Percentiles rank a stretch among this genome's conserved stretches.
Conservation (phyloP, 768 basidiomycete species). For the Antrodiella citrinella region DNA sequence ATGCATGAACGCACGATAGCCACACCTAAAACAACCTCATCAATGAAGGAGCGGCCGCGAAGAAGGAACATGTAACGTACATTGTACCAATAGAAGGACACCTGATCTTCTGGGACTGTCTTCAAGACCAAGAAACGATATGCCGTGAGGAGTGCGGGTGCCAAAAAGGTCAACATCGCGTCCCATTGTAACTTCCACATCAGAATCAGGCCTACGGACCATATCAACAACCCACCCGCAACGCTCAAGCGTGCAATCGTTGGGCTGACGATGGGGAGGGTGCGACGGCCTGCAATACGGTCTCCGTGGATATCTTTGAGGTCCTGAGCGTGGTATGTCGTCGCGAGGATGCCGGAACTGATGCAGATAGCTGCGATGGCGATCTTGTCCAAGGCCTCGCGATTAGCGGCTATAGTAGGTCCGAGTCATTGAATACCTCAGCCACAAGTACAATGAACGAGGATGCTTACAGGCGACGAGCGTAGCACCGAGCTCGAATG, state of each 20-base stretch:
- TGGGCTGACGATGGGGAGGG: conserved; percentile 38
- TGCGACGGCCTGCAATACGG: conserved; percentile 27
- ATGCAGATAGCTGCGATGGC: conserved; percentile 25
- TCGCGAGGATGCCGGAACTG: conserved; percentile 31
- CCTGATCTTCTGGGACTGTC: conserved; percentile 9
- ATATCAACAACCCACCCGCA: conserved; percentile 26
- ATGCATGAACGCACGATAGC: conserved; percentile 9
- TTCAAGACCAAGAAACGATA: conserved; percentile 6
- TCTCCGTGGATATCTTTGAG: conserved; percentile 41
- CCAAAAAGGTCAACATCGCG: conserved; percentile 20
- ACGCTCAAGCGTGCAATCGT: conserved; percentile 22
- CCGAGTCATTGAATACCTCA: no score
- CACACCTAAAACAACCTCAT: conserved; percentile 3
- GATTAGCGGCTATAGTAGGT: neutral
- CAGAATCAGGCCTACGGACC: conserved; percentile 27
- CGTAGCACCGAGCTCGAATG: conserved; percentile 29
- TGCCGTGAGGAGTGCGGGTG: conserved; percentile 26
- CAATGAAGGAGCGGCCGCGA: neutral
- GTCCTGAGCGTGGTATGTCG: conserved; percentile 43
- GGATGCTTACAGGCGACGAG: conserved; percentile 12
- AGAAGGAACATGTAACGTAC: conserved; percentile 1
- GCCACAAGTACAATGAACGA: no score
- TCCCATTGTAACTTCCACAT: conserved; percentile 29
- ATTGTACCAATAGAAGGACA: conserved; percentile 17
- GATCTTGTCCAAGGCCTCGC: conserved; percentile 18